Evolutionary conservation across 2,329 filamentous ascomycete species (phyloP), one percentile per base, ranked within the genome.

Genomic region (Fusarium sp.): DNA sequence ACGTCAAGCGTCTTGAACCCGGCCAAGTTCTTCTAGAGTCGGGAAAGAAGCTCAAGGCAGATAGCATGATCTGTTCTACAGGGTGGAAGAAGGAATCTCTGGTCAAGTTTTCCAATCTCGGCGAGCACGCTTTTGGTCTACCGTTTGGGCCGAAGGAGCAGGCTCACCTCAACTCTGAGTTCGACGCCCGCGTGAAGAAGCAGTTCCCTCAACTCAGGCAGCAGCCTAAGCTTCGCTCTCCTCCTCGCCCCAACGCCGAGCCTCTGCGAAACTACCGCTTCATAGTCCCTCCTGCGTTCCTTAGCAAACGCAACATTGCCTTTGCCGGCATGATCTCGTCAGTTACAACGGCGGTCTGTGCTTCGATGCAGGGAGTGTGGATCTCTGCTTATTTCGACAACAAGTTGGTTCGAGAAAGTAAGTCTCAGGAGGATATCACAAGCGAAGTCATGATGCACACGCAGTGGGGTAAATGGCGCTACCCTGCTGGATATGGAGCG

Each of bases 21-120:
- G 78, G 81, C 5, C 81, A 80, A 1, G 82, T 89, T 3, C 68
- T 82, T 24, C 80, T 90, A 1, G 81, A 82, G 6, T 82, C 82
- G 24, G 86, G 85, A 3, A 80, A 79, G 5, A 65, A 62, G 0
- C 57, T 89, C 5, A 68, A 81, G 5, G 79, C 85, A 0, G 86
- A 89, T 68, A 84, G 81, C 0, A 70, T 90, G 1, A 79, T 89
- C 18, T 87, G 84, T 63, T 82, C 84, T 4, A 90, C 88, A 1
- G 88, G 88, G 7, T 90, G 88, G 88, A 83, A 84, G 52, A 48
- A 61, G 18, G 60, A 62, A 3, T 64, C 62, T 0, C 62, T 61
- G 13, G 57, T 64, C 17, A 62, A 62, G 2, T 64, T 64, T 1
- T 56, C 54, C 17, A 56, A 56, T 12, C 28, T 56, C 54, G 54